Evolutionary conservation across 2,329 filamentous ascomycete genomes (phyloP).

Genomic region (Zymoseptoria crescenta): DNA sequence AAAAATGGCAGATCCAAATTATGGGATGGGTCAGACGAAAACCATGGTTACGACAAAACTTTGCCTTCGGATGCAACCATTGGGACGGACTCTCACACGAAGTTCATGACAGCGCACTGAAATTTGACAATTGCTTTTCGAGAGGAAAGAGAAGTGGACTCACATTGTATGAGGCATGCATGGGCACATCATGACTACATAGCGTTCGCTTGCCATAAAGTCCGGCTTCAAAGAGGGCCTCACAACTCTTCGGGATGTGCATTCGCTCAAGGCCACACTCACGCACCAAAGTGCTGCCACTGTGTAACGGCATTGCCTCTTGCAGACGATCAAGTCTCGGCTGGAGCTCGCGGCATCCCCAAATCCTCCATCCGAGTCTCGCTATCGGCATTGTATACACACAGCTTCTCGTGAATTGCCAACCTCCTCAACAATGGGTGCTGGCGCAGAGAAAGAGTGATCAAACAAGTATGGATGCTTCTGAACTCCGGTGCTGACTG

Average conservation of each 20-base stretch:
- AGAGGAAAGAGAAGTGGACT: too few relatives aligned
- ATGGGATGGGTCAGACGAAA: background rate
- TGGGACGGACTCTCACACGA: background rate
- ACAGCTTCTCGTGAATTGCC: background rate
- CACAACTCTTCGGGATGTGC: too few relatives aligned
- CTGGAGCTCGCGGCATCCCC: background rate
- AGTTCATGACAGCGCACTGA: too few relatives aligned
- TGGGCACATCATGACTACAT: too few relatives aligned
- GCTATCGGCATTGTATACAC: background rate
- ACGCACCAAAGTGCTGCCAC: too few relatives aligned
- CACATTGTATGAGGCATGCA: too few relatives aligned
- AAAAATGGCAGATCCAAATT: background rate
- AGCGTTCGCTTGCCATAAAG: too few relatives aligned
- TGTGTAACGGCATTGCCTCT: too few relatives aligned
- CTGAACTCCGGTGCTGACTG: background rate
- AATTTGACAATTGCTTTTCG: too few relatives aligned
- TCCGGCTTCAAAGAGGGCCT: too few relatives aligned
- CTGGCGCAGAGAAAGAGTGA: background rate
- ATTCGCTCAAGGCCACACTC: too few relatives aligned
- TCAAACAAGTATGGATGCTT: background rate
- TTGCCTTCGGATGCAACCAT: background rate
- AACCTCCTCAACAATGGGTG: background rate
- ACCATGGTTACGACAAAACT: background rate
- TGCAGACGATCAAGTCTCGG: background rate
- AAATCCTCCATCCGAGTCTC: background rate